Conservation (phyloP, 2,329 filamentous ascomycete genomes). For the Fusarium pilosicola region DNA sequence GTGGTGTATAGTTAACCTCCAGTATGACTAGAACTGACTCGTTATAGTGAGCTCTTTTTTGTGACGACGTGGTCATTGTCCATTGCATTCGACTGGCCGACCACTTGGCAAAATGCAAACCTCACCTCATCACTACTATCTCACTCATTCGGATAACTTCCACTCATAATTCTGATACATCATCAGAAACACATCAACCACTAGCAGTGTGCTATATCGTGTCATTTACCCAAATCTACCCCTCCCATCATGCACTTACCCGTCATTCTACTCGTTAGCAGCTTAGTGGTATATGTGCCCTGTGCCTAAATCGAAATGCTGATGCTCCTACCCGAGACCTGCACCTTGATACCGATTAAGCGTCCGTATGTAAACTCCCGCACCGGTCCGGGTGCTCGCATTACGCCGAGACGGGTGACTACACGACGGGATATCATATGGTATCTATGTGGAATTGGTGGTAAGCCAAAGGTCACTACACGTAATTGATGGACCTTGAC, state of each 20-base stretch:
- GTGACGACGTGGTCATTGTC: background rate
- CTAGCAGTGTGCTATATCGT: background rate
- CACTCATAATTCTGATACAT: conserved; percentile 15
- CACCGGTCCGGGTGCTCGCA: conserved; percentile 8
- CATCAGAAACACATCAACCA: conserved; percentile 2
- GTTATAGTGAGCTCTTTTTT: background rate
- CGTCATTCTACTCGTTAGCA: background rate
- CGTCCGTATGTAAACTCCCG: conserved; percentile 2
- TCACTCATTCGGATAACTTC: background rate
- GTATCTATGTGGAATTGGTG: conserved; percentile 1
- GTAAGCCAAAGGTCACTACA: background rate
- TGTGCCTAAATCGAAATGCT: conserved; percentile 5
- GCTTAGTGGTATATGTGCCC: background rate
- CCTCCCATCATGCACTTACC: conserved; percentile 19
- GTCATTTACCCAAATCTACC: conserved; percentile 1
- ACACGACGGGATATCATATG: conserved; percentile 8
- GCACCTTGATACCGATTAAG: conserved; percentile 27
- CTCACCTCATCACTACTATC: conserved; percentile 6
- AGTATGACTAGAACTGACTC: conserved; percentile 7
- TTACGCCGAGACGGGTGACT: conserved; percentile 18
- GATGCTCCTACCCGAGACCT: conserved; percentile 27
- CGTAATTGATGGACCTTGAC: background rate
- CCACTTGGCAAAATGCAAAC: background rate
- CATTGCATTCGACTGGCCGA: background rate
- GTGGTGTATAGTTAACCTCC: conserved; percentile 6